These are phyloP conservation scores for Arachnopeziza araneosa DNA, from an alignment of 2,329 filamentous ascomycete genomes.

Conservation along the genomic window DNA sequence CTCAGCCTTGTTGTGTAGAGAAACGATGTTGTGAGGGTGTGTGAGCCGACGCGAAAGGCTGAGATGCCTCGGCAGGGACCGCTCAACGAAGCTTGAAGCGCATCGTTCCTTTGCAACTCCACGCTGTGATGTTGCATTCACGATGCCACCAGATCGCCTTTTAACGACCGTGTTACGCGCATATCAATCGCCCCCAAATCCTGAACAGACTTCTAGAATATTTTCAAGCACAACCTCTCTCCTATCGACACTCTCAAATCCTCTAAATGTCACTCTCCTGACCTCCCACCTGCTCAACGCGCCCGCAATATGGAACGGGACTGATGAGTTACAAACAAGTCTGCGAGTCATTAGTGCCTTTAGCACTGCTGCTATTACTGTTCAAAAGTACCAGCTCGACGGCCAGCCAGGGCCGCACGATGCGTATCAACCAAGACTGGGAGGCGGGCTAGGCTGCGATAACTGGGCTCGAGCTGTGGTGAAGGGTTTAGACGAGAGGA, in stretches of 20 bases:
- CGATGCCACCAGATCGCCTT: constrained; percentile 30
- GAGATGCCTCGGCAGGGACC: constrained; percentile 11
- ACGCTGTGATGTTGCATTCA: background rate
- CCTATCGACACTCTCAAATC: constrained; percentile 52
- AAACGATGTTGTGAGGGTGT: background rate
- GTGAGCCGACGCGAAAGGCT: constrained; percentile 8
- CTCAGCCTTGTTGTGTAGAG: background rate
- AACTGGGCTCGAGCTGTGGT: constrained; percentile 37
- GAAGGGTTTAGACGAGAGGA: constrained; percentile 43
- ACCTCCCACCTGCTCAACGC: constrained; percentile 53
- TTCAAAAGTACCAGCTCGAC: constrained; percentile 30
- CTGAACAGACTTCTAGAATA: constrained; percentile 25
- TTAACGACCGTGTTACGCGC: constrained; percentile 29
- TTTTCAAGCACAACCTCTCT: constrained; percentile 49
- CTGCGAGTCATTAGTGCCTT: constrained; percentile 51
- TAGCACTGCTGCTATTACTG: constrained; percentile 42
- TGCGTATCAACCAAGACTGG: constrained; percentile 29
- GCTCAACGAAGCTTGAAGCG: background rate
- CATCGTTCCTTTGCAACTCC: background rate
- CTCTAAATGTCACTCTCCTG: constrained; percentile 52
- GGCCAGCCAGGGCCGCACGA: constrained; percentile 27
- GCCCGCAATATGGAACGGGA: constrained; percentile 50
- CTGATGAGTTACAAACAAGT: constrained; percentile 45
- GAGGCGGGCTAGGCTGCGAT: constrained; percentile 46
- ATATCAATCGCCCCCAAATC: constrained; percentile 25